Evolutionary conservation across 2,329 filamentous ascomycete genomes (phyloP).

Genomic region (Claviceps sp.): DNA sequence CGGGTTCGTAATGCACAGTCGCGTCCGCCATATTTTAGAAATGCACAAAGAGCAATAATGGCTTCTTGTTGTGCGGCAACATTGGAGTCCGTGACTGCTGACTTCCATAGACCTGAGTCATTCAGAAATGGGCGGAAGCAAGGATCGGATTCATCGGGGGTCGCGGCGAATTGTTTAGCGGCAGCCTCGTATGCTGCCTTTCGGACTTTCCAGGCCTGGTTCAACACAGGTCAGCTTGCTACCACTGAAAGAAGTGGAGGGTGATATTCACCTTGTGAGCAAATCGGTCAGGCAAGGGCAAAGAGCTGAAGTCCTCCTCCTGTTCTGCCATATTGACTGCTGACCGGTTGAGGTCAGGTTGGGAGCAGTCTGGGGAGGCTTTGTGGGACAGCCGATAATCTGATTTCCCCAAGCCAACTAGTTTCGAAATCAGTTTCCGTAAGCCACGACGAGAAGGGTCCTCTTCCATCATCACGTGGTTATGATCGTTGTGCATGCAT

Average conservation of each 20-base stretch:
- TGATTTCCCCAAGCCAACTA: constrained; percentile 14
- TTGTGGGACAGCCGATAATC: not conserved
- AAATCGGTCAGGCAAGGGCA: constrained; percentile 70
- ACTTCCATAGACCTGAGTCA: constrained; percentile 81
- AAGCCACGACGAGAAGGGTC: constrained; percentile 11
- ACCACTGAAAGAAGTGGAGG: not conserved
- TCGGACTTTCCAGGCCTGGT: constrained; percentile 83
- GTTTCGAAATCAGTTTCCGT: constrained; percentile 18
- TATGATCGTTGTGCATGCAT: not conserved
- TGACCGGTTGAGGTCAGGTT: constrained; percentile 8
- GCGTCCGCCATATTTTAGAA: constrained; percentile 77
- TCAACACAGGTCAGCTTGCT: constrained; percentile 6
- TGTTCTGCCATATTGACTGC: constrained; percentile 55
- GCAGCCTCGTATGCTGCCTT: constrained; percentile 93
- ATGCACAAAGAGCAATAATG: constrained; percentile 74
- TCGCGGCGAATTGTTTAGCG: constrained; percentile 70
- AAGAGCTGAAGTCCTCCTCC: constrained; percentile 69
- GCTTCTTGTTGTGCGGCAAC: constrained; percentile 94
- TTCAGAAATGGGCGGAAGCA: constrained; percentile 78
- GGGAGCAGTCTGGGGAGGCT: constrained; percentile 9
- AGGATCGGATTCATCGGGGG: constrained; percentile 73
- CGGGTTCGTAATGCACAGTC: constrained; percentile 71
- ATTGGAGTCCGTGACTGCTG: constrained; percentile 84
- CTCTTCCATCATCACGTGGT: constrained; percentile 12
- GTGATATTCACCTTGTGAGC: constrained; percentile 54